These are phyloP conservation scores for Perkinsus olseni DNA, from an alignment of 169 alveolate genomes.

Conservation along the genomic window DNA sequence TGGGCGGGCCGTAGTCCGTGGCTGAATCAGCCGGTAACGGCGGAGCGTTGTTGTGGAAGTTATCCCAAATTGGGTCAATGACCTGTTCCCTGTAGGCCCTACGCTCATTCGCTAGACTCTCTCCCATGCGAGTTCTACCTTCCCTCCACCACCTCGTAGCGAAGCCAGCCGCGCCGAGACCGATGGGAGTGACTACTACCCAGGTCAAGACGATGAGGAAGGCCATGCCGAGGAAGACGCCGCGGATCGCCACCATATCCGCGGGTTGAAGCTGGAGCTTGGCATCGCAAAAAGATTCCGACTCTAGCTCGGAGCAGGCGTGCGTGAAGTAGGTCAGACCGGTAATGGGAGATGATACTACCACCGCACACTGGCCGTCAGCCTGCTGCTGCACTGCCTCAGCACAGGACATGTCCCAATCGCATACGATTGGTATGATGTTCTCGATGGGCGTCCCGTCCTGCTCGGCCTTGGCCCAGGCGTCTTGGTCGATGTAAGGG, in stretches of 20 bases:
- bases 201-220: not conserved
- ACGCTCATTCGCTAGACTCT: not conserved
- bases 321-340: not conserved
- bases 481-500: not conserved
- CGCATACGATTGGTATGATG: not conserved
- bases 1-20: not conserved
- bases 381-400: not conserved
- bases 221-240: not conserved
- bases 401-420: not conserved
- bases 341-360: not conserved
- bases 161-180: not conserved
- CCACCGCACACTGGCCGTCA: not conserved
- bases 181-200: not conserved
- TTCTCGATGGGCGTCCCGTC: not conserved
- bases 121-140: not conserved
- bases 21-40: slow-evolving; percentile 1
- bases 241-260: not conserved
- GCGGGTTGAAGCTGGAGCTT: not conserved
- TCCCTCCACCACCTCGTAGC: not conserved
- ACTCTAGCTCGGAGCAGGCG: not conserved
- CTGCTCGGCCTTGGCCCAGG: not conserved
- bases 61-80: not conserved
- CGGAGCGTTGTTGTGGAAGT: slow-evolving; percentile 1
- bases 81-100: not conserved
- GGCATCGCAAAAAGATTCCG: not conserved